Conservation (phyloP, 2,329 filamentous ascomycete genomes). For the Fusarium decemcellulare region DNA sequence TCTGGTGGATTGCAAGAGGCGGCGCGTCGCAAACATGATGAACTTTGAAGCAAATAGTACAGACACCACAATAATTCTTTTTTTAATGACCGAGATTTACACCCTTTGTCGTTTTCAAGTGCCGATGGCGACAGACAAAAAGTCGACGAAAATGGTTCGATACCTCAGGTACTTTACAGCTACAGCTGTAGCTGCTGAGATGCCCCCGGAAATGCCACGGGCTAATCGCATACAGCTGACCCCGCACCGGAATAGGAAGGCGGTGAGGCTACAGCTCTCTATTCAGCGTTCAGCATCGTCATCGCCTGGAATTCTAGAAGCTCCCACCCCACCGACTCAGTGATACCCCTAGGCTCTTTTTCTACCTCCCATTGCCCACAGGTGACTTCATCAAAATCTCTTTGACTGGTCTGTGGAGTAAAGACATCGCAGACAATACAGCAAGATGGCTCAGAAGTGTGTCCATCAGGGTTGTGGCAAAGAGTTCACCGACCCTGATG, state of each 20-base stretch:
- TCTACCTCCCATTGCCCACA: constrained; percentile 7
- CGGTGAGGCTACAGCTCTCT: constrained; percentile 48
- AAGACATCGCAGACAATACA: neutral
- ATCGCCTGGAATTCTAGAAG: constrained; percentile 56
- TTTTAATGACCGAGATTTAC: neutral
- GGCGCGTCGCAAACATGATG: constrained; percentile 66
- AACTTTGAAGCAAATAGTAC: neutral
- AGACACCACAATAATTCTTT: neutral
- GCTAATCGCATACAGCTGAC: constrained; percentile 33
- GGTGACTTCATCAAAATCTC: constrained; percentile 12
- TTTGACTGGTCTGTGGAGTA: constrained; percentile 6
- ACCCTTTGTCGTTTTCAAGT: neutral
- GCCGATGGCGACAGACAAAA: neutral
- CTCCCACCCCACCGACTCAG: constrained; percentile 53
- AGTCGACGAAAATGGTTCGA: constrained; percentile 28
- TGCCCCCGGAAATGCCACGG: constrained; percentile 8
- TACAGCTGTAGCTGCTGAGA: constrained; percentile 1
- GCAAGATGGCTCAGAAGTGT: constrained; percentile 83
- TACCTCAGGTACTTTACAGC: neutral
- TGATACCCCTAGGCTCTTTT: constrained; percentile 21
- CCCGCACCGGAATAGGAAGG: constrained; percentile 54
- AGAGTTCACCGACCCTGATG: constrained; percentile 83
- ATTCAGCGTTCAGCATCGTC: constrained; percentile 41
- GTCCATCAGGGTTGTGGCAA: constrained; percentile 98
- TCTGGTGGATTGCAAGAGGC: constrained; percentile 69